Conservation (phyloP, 2,329 filamentous ascomycete species). For the Pseudogymnoascus sp. region DNA sequence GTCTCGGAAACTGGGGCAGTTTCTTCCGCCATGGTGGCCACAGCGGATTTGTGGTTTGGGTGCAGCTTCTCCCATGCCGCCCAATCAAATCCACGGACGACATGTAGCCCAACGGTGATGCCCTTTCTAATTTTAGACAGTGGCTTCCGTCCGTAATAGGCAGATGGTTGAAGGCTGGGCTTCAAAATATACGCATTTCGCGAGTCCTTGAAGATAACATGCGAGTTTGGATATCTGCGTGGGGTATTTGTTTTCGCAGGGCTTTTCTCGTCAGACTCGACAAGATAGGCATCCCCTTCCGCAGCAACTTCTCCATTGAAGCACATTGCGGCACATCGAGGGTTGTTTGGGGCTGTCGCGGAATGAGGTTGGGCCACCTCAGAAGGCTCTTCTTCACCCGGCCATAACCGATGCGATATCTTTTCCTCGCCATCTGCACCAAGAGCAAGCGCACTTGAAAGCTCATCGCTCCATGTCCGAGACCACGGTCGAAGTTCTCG, state of each 20-base stretch:
- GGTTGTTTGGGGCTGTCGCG: conserved; percentile 37
- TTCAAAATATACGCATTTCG: conserved; percentile 77
- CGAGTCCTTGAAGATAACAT: conserved; percentile 79
- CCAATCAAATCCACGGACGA: conserved; percentile 84
- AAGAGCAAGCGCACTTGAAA: conserved; percentile 83
- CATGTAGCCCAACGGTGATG: conserved; percentile 71
- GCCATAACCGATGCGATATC: conserved; percentile 73
- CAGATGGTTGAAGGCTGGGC: conserved; percentile 75
- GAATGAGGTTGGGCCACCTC: conserved; percentile 24
- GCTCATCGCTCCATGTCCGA: conserved; percentile 85
- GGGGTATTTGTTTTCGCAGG: conserved; percentile 11
- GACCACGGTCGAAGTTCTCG: conserved; percentile 80
- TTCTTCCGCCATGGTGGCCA: conserved; percentile 27
- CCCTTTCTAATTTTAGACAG: conserved; percentile 75
- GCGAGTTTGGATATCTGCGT: conserved; percentile 63
- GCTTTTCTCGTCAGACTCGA: conserved; percentile 15
- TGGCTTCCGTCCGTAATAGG: conserved; percentile 74
- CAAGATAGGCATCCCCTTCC: conserved; percentile 39
- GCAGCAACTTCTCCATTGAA: conserved; percentile 53
- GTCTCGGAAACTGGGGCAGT: conserved; percentile 18
- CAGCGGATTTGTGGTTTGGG: conserved; percentile 25
- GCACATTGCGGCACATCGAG: conserved; percentile 53
- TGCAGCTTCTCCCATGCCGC: conserved; percentile 69
- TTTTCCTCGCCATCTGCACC: conserved; percentile 88
- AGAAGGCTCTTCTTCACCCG: conserved; percentile 42